Evolutionary conservation across 2,329 filamentous ascomycete species (phyloP), one percentile per base, ranked within the genome.

Genomic region (Sporothrix humicola): DNA sequence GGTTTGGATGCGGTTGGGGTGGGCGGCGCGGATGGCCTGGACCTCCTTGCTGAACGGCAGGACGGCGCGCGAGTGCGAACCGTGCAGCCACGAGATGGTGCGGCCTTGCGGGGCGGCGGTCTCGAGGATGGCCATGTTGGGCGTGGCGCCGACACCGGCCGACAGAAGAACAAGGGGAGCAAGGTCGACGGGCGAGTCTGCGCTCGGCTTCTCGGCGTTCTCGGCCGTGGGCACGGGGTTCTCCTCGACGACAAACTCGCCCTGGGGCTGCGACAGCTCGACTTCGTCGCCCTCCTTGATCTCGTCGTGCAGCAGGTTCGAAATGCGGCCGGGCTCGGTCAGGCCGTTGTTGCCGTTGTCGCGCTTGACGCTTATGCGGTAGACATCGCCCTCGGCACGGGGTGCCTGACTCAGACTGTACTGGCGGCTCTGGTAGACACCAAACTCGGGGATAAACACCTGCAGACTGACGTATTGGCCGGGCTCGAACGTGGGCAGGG

Each of bases 391-490:
- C 66, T 85, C 84, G n/a, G 77, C 77, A 31, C 77, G 76, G 3
- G 85, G 84, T 2, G 82, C 85, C 77, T 92, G 89, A 78, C 89
- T 92, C 73, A 95, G 84, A 65, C 90, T 92, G 83, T 94, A 95
- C 83, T 95, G 93, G 72, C 93, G 84, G 73, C 89, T 89, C 81
- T 95, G 93, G 73, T 86, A 82, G 77, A 91, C 85, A n/a, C 87
- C 87, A 26, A 92, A 84, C 66, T 86, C 83, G 0, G 90, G 88
- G 0, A 94, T 86, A 63, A 86, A 83, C 0, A 92, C 80, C 76
- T 88, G 88, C 71, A 94, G 81, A 58, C 89, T 91, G 78, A 94
- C 86, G 79, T 94, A 95, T 81, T 94, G 92, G 50, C 93, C 93
- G 0, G 92, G 91, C 58, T 86, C 83, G 83, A 88, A 95, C 0